Evolutionary conservation across 306 rosid genomes (phyloP).

Genomic region (Gastrolobium villosum): DNA sequence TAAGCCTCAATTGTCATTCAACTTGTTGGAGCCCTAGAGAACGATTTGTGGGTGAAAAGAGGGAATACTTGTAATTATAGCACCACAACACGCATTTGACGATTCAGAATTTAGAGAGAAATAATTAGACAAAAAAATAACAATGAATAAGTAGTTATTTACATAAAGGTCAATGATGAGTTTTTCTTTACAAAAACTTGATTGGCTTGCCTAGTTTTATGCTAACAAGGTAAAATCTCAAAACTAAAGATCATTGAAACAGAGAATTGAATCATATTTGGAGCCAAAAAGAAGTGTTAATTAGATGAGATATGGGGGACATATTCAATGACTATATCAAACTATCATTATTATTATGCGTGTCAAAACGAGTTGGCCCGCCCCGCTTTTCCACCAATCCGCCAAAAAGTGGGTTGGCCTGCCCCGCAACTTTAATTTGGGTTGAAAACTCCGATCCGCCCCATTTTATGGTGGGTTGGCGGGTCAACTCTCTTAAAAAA

Average conservation of each 20-base stretch:
- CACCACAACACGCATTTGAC: neutral
- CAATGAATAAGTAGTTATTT: neutral
- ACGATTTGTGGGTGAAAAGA: slow-evolving; percentile 11
- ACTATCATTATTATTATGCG: slow-evolving; percentile 1
- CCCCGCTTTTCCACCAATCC: too few species aligned
- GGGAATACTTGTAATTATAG: neutral
- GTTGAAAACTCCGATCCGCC: too few species aligned
- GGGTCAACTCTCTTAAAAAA: too few species aligned
- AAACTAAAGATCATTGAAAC: neutral
- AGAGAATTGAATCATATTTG: neutral
- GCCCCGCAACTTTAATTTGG: too few species aligned
- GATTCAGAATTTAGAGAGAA: neutral
- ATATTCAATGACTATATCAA: neutral
- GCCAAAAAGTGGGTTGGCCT: too few species aligned
- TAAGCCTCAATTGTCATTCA: slow-evolving; percentile 7
- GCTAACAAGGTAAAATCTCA: slow-evolving; percentile 8
- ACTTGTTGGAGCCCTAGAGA: slow-evolving; percentile 13
- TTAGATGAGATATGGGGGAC: neutral
- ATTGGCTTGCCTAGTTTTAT: neutral
- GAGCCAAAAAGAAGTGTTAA: slow-evolving; percentile 5
- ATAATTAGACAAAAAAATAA: slow-evolving; percentile 9
- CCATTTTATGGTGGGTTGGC: too few species aligned
- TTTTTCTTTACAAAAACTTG: slow-evolving; percentile 4
- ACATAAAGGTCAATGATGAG: neutral
- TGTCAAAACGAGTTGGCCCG: too few species aligned